Conservation (phyloP, 1,284 basidiomycete species). For the Abortiporus biennis region DNA sequence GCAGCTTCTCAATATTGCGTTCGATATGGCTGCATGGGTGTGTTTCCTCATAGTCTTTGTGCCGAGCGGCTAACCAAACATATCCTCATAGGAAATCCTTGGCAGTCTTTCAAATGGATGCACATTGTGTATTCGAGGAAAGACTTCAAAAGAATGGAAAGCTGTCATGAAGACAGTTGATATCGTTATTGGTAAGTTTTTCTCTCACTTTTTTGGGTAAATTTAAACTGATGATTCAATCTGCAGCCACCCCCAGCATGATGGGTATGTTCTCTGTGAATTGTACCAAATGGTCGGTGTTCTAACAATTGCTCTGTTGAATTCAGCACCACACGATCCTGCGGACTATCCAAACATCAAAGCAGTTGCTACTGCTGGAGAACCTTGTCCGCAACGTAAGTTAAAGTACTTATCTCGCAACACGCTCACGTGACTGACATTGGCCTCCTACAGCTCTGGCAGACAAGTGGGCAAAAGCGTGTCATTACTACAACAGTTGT, state of each 20-base stretch:
- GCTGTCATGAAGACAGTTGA: slow-evolving; percentile 51
- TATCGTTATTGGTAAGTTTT: slow-evolving; percentile 42
- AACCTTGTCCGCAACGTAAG: slow-evolving; percentile 51
- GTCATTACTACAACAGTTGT: slow-evolving; percentile 41
- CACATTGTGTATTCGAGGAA: slow-evolving; percentile 49
- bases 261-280: slow-evolving; percentile 23
- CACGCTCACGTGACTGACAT: not conserved
- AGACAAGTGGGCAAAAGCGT: slow-evolving; percentile 41
- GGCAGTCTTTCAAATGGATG: slow-evolving; percentile 50
- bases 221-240: not conserved
- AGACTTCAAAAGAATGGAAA: slow-evolving; percentile 50
- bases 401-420: not conserved
- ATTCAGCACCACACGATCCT: slow-evolving; percentile 44
- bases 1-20: slow-evolving; percentile 54
- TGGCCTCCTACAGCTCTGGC: slow-evolving; percentile 35
- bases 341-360: slow-evolving; percentile 52
- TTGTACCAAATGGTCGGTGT: not conserved
- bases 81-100: slow-evolving; percentile 43
- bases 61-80: too few relatives aligned
- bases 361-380: slow-evolving; percentile 52
- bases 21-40: slow-evolving; percentile 61
- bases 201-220: not conserved
- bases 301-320: slow-evolving; percentile 6
- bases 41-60: not conserved
- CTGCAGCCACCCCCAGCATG: slow-evolving; percentile 31